Evolutionary conservation across 225 moss, liverwort and hornwort genomes (phyloP), one percentile per base, ranked within the genome.

Genomic region (Sphagnum tenellum): DNA sequence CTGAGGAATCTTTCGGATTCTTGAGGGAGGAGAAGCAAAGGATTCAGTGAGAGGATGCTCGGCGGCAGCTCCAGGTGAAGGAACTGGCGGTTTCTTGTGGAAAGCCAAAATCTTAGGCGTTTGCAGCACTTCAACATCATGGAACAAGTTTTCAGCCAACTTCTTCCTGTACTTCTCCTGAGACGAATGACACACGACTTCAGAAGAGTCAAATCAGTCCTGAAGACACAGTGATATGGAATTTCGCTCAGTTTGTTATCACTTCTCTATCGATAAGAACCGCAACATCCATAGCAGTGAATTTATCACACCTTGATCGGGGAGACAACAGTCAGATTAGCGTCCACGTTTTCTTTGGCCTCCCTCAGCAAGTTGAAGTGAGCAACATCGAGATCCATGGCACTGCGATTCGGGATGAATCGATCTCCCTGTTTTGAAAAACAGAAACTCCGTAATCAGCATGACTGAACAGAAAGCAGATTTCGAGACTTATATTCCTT

Each of bases 81-180:
- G 52, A 29, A 29, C 29, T 13, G 68, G 73, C 44, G 64, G 67
- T 64, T 78, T 88, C 52, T 72, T 69, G 67, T 86, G 84, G 62
- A 92, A 95, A 1, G 86, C 80, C 62, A 95, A 75, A 70, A 92
- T 89, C 59, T 78, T 87, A 48, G 86, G 78, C 53, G 75, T 86
- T 46, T 81, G 73, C 73, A 84, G 52, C 12, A 74, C 79, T 65
- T 76, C 79, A 57, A 65, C 63, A 68, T 86, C 74, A 54, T 78
- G 84, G 62, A 95, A 88, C 49, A 95, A 74, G 62, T 86, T 79
- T 29, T 88, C 79, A 3, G 86, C 92, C 69, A 95, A 74, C 60
- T 89, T 84, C 69, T 70, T 88, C 81, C 86, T 95, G 76, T 92
- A 95, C 61, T 88, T 89, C 77, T 95, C 95, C 88, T 95, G 85